Evolutionary conservation across 1,284 basidiomycete genomes (phyloP).

Genomic region (Tylopilus sp.): DNA sequence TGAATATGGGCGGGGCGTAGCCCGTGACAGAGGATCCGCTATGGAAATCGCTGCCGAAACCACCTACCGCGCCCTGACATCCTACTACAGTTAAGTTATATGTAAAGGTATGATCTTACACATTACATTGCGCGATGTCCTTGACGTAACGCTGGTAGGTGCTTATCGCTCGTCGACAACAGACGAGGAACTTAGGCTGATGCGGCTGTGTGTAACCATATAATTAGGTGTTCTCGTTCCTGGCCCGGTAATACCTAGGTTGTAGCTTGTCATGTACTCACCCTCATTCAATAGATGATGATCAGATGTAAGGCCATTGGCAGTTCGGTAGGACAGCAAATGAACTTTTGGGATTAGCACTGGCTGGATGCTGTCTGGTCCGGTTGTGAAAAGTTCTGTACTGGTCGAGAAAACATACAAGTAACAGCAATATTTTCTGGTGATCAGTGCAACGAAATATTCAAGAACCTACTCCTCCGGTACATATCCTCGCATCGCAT

Average conservation of each 20-base stretch:
- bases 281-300: not conserved
- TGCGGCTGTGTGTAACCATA: not conserved
- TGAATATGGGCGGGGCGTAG: constrained; percentile 30
- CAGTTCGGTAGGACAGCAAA: not conserved
- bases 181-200: not conserved
- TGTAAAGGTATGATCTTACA: constrained; percentile 5
- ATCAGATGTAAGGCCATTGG: not conserved
- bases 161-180: not conserved
- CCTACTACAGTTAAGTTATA: constrained; percentile 18
- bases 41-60: constrained; percentile 33
- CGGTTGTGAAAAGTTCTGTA: no score
- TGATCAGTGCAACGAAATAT: not conserved
- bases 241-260: not conserved
- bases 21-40: constrained; percentile 30
- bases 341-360: no score
- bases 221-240: constrained; percentile 2
- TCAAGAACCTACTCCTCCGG: no score
- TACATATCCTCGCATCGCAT: no score
- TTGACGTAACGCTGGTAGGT: not conserved
- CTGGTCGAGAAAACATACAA: no score
- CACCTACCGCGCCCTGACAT: constrained; percentile 24
- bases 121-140: not conserved
- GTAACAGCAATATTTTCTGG: not conserved
- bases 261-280: constrained; percentile 13
- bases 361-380: no score